A percentile compares a stretch with the other conserved stretches of the same genome.
Evolutionary conservation across 768 basidiomycete genomes (phyloP).

Genomic region (Solioccasus polychromus): DNA sequence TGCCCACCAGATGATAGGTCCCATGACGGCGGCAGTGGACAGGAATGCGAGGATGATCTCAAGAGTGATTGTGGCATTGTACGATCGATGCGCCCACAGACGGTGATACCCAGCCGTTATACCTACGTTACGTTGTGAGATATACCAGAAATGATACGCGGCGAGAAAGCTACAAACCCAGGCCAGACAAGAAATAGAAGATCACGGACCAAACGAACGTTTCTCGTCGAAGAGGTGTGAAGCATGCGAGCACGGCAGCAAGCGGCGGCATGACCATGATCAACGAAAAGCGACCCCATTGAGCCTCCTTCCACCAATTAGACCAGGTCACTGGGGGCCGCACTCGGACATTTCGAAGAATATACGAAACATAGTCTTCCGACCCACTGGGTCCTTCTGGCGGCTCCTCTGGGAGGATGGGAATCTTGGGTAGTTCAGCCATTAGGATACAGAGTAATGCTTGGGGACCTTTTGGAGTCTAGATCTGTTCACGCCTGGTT

Average conservation of each 20-base stretch:
- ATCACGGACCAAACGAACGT: constrained; percentile 64
- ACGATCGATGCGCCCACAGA: constrained; percentile 94
- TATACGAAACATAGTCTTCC: constrained; percentile 71
- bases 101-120: constrained; percentile 96
- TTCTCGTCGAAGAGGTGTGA: constrained; percentile 64
- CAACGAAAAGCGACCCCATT: constrained; percentile 67
- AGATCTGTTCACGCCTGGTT: too few relatives aligned
- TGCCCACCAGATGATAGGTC: constrained; percentile 99
- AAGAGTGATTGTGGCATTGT: constrained; percentile 84
- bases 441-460: neutral
- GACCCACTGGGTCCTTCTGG: constrained; percentile 52
- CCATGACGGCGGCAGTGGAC: constrained; percentile 92
- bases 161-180: constrained; percentile 56
- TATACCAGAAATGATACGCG: constrained; percentile 30
- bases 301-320: constrained; percentile 56
- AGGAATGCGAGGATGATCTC: constrained; percentile 81
- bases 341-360: constrained; percentile 56
- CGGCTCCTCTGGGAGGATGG: neutral
- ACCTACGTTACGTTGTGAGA: constrained; percentile 41
- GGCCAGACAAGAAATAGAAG: constrained; percentile 79
- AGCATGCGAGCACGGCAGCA: constrained; percentile 59
- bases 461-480: neutral
- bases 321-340: constrained; percentile 59
- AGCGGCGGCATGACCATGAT: constrained; percentile 68
- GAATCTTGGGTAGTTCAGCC: neutral